phyloP scores from a whole-genome alignment of 306 rosid species.

The Vigna radiata region DNA sequence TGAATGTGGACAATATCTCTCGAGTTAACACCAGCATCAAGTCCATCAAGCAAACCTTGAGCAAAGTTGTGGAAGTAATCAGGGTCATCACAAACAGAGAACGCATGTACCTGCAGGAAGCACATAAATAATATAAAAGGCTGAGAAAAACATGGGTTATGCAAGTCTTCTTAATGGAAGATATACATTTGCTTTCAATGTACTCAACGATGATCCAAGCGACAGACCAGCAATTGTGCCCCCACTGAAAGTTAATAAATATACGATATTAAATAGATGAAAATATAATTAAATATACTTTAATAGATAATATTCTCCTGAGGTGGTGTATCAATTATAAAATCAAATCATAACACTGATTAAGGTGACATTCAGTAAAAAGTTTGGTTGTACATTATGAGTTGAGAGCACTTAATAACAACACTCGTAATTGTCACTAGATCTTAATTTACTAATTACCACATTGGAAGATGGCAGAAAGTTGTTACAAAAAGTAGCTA shows the following conservation, averaged over 20 bases:
- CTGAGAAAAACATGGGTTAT: slow-evolving; percentile 32
- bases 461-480: slow-evolving; percentile 32
- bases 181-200: slow-evolving; percentile 86
- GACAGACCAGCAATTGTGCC: slow-evolving; percentile 93
- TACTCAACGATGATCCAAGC: slow-evolving; percentile 78
- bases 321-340: slow-evolving; percentile 8
- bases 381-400: slow-evolving; percentile 23
- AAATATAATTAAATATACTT: slow-evolving; percentile 21
- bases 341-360: slow-evolving; percentile 10
- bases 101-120: slow-evolving; percentile 78
- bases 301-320: slow-evolving; percentile 4
- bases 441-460: slow-evolving; percentile 2
- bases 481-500: slow-evolving; percentile 23
- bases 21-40: slow-evolving; percentile 73
- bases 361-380: slow-evolving; percentile 25
- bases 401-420: slow-evolving; percentile 1
- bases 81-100: slow-evolving; percentile 87
- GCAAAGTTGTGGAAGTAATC: slow-evolving; percentile 78
- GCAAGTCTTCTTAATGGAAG: slow-evolving; percentile 27
- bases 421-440: background rate
- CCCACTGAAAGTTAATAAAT: slow-evolving; percentile 66
- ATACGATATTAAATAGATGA: slow-evolving; percentile 27
- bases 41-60: slow-evolving; percentile 91
- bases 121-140: slow-evolving; percentile 29
- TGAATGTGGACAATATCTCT: slow-evolving; percentile 71